phyloP scores from a whole-genome alignment of 2,329 filamentous ascomycete species.

The Pestalotiopsis sp. region DNA sequence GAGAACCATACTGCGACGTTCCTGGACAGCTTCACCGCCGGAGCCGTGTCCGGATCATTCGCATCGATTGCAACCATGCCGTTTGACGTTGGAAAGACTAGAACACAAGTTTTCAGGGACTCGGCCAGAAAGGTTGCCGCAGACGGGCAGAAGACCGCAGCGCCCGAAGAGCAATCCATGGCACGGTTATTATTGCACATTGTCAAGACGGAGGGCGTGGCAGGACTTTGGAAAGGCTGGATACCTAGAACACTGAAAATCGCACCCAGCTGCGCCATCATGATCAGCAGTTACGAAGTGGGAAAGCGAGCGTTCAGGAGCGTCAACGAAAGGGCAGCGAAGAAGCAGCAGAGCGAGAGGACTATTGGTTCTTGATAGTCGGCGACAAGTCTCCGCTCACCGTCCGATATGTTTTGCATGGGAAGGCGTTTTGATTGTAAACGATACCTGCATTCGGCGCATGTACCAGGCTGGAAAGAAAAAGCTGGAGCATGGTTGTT shows the following conservation, averaged over 20 bases:
- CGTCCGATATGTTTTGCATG: constrained; percentile 24
- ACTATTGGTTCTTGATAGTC: constrained; percentile 17
- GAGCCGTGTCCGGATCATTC: constrained; percentile 78
- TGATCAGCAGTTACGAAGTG: constrained; percentile 98
- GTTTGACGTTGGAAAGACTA: constrained; percentile 96
- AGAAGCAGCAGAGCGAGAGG: constrained; percentile 21
- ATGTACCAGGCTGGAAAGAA: constrained; percentile 12
- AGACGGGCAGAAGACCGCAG: constrained; percentile 27
- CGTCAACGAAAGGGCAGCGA: constrained; percentile 60
- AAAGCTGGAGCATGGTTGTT: constrained; percentile 12
- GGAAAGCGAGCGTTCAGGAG: constrained; percentile 84
- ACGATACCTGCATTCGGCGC: constrained; percentile 27
- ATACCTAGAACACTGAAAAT: constrained; percentile 90
- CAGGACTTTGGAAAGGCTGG: constrained; percentile 89
- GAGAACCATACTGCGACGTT: constrained; percentile 79
- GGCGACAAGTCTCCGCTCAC: constrained; percentile 6
- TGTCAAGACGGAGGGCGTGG: constrained; percentile 77
- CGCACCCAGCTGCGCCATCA: constrained; percentile 94
- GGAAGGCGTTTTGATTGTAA: constrained; percentile 27
- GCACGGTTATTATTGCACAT: constrained; percentile 86
- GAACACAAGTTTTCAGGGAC: constrained; percentile 81
- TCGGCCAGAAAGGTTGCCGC: constrained; percentile 31
- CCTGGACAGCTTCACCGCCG: constrained; percentile 84
- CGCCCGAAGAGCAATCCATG: constrained; percentile 78
- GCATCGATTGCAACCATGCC: constrained; percentile 90